phyloP scores from a whole-genome alignment of 2,329 filamentous ascomycete species.

The Aspergillus fijiensis region DNA sequence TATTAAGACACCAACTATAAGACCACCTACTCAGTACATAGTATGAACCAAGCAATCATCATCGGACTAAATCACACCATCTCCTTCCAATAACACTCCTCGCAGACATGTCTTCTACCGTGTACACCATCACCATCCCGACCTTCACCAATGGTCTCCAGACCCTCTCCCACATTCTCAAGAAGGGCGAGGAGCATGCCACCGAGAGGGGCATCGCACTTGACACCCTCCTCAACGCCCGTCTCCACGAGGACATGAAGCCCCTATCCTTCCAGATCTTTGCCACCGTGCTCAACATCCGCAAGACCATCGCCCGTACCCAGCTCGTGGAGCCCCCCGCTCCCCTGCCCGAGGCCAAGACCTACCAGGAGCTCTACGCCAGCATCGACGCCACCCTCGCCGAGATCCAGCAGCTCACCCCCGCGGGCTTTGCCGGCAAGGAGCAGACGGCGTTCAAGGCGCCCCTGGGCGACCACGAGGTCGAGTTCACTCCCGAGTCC shows the following conservation, averaged over 20 bases:
- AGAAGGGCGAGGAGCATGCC: conserved; percentile 45
- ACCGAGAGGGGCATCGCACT: conserved; percentile 38
- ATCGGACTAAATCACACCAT: neutral
- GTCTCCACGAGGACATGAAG: conserved; percentile 52
- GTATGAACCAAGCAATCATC: neutral
- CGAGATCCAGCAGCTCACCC: conserved; percentile 47
- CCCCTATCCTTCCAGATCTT: conserved; percentile 52
- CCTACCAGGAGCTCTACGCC: conserved; percentile 50
- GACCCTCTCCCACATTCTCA: conserved; percentile 35
- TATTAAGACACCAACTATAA: neutral
- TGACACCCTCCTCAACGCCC: conserved; percentile 40
- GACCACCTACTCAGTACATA: too few species aligned
- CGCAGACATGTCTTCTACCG: conserved; percentile 3
- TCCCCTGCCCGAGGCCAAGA: conserved; percentile 47
- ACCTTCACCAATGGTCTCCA: conserved; percentile 6
- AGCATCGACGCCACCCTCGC: conserved; percentile 51
- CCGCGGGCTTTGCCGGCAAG: conserved; percentile 44
- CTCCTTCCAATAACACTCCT: neutral
- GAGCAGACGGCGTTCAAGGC: conserved; percentile 44
- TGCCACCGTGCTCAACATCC: conserved; percentile 43
- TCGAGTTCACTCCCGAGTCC: conserved; percentile 43
- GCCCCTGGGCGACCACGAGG: conserved; percentile 30
- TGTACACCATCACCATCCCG: conserved; percentile 6
- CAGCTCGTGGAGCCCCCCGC: conserved; percentile 33
- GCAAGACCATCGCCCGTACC: conserved; percentile 42